phyloP scores from a whole-genome alignment of 441 rosid species.

The Erysimum cheiri region DNA sequence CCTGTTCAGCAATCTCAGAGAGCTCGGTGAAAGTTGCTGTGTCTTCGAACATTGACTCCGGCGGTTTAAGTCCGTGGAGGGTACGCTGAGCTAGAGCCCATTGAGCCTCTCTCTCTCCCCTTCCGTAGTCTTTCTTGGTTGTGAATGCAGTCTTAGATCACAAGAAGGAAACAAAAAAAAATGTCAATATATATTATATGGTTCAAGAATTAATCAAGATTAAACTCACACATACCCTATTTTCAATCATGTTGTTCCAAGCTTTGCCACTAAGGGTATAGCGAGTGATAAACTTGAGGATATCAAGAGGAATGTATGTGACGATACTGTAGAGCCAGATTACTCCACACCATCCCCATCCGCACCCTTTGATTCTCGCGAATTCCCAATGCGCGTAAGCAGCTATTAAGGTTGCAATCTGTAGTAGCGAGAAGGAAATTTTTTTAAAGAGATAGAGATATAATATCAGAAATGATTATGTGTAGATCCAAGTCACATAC shows the following conservation, averaged over 20 bases:
- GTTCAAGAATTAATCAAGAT: slow-evolving; percentile 6
- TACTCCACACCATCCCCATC: slow-evolving; percentile 96
- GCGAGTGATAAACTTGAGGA: slow-evolving; percentile 82
- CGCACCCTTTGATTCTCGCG: slow-evolving; percentile 77
- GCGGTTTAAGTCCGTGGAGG: slow-evolving; percentile 70
- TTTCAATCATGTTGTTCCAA: slow-evolving; percentile 69
- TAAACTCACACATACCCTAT: slow-evolving; percentile 51
- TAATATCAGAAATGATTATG: background rate
- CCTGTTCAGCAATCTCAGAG: slow-evolving; percentile 84
- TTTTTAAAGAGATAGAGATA: background rate
- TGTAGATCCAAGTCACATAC: slow-evolving; percentile 44
- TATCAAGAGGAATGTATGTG: slow-evolving; percentile 75
- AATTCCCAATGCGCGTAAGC: slow-evolving; percentile 79
- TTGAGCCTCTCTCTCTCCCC: slow-evolving; percentile 85
- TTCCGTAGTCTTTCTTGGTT: slow-evolving; percentile 81
- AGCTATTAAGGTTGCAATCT: slow-evolving; percentile 81
- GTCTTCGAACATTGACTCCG: slow-evolving; percentile 50
- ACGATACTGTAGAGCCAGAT: slow-evolving; percentile 56
- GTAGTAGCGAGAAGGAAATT: background rate
- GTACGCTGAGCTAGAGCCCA: slow-evolving; percentile 92
- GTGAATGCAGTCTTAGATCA: slow-evolving; percentile 72
- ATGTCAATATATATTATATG: background rate
- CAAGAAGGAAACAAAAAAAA: background rate
- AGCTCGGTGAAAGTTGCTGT: slow-evolving; percentile 53
- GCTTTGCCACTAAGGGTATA: slow-evolving; percentile 75